Evolutionary conservation across 2,329 filamentous ascomycete species (phyloP).

Genomic region (Ceratocystiopsis brevicomis): DNA sequence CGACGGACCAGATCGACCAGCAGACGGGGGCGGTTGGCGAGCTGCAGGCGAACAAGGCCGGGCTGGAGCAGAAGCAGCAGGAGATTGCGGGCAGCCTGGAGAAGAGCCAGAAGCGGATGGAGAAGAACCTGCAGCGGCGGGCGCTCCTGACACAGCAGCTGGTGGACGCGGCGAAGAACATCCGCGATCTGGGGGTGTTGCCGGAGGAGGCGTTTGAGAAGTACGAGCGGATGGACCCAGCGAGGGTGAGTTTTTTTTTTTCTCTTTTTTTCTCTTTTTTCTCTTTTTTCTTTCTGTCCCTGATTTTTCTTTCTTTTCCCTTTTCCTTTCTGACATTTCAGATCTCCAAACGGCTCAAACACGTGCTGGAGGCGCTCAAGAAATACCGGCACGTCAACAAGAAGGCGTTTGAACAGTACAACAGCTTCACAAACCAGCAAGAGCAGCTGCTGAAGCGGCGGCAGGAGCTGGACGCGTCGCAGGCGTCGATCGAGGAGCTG

Average conservation of each 20-base stretch:
- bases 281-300: too few species aligned
- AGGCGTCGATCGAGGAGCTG: constrained; percentile 75
- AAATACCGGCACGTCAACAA: constrained; percentile 98
- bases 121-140: constrained; percentile 81
- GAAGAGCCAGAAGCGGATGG: constrained; percentile 72
- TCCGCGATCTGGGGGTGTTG: constrained; percentile 79
- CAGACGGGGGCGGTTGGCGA: constrained; percentile 31
- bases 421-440: constrained; percentile 84
- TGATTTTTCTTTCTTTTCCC: too few species aligned
- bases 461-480: constrained; percentile 70
- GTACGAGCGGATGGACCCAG: constrained; percentile 66
- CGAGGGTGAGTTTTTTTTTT: constrained; percentile 35
- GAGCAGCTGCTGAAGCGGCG: constrained; percentile 71
- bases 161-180: constrained; percentile 68
- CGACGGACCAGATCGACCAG: constrained; percentile 50
- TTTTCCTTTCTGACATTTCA: constrained; percentile 15
- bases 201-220: constrained; percentile 88
- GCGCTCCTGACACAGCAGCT: constrained; percentile 59
- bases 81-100: constrained; percentile 63
- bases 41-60: constrained; percentile 34
- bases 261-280: background rate
- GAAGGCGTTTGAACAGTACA: constrained; percentile 98
- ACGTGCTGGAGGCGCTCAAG: constrained; percentile 81
- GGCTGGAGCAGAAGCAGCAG: constrained; percentile 54
- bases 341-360: constrained; percentile 56